Base-by-base conservation (phyloP, 805 yeast species). In the Torulaspora quercuum region DNA sequence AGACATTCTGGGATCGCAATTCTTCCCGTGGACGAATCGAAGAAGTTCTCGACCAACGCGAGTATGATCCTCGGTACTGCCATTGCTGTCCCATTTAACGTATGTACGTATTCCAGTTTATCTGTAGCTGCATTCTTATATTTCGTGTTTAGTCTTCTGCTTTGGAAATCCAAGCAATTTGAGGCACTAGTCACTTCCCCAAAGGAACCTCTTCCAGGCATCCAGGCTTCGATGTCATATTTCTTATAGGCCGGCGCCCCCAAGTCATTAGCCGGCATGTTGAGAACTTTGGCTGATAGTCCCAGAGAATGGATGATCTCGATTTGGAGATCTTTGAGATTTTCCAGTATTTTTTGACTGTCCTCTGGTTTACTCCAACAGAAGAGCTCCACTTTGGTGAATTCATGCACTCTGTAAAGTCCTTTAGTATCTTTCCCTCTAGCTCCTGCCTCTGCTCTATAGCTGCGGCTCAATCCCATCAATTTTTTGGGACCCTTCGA, bases 391-490 rank as follows among this genome's bases (percentile, higher is more conserved):
- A 92, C 95, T 59, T 92, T 92, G 7, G 95, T 85, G 59, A 92
- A 92, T 63, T 92, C 98, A 57, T 92, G 98, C 15, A 92, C 97
- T 27, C 98, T 68, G 50, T 92, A 92, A 1, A 92, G 67, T 0
- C 98, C 98, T 50, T 81, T 78, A 0, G 97, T 87, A 48, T 87
- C 97, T 46, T 76, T 76, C 2, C 98, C 98, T 38, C 95, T 74
- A 1, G 97, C 92, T 2, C 97, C 98, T 0, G 98, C 98, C 57
- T 92, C 98, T 0, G 97, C 95, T 44, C 98, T 70, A 55, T 80
- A 92, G 44, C 95, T 77, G 45, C 97, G 70, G 36, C 94, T 82
- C 1, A 87, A 70, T 1, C 97, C 98, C 8, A 78, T 92, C 18
- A 75, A 66, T 50, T 75, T 78, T 9, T 66, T 45, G 0, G 94